Percentiles rank a stretch among this genome's conserved stretches.
These are phyloP conservation scores for Ophiocordyceps robertsii DNA, from an alignment of 2,329 filamentous ascomycete species.

Conservation along the genomic window DNA sequence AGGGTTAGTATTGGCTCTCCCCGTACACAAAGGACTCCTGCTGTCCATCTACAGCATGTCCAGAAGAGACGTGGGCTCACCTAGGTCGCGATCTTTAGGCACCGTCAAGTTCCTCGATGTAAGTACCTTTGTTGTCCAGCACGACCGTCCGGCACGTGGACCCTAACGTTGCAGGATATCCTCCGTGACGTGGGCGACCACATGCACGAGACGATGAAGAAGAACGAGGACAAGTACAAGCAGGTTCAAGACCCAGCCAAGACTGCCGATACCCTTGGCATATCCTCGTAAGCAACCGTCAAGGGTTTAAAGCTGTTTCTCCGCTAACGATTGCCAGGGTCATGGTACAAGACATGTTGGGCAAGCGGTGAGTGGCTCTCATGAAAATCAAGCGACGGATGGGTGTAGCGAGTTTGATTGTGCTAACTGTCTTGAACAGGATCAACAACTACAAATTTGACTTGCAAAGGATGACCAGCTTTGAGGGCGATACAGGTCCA, in stretches of 20 bases:
- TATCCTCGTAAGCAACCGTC: slow-evolving; percentile 33
- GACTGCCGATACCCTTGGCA: slow-evolving; percentile 79
- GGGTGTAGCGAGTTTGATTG: background rate
- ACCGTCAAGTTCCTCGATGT: slow-evolving; percentile 6
- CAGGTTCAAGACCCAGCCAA: slow-evolving; percentile 75
- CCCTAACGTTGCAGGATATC: slow-evolving; percentile 7
- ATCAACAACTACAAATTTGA: slow-evolving; percentile 61
- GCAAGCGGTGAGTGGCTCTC: slow-evolving; percentile 55
- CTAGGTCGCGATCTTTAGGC: background rate
- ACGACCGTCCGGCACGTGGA: too few relatives aligned
- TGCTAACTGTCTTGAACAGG: slow-evolving; percentile 16
- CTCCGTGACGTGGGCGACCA: slow-evolving; percentile 63
- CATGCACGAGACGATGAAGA: slow-evolving; percentile 96
- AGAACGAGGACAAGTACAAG: slow-evolving; percentile 79
- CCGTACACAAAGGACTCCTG: background rate
- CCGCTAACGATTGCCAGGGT: slow-evolving; percentile 38
- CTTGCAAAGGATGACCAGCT: slow-evolving; percentile 69
- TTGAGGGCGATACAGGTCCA: slow-evolving; percentile 74
- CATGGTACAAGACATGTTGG: slow-evolving; percentile 97
- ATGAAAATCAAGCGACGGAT: too few relatives aligned
- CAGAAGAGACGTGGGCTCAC: background rate
- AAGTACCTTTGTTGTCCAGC: background rate
- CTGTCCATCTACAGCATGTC: too few relatives aligned
- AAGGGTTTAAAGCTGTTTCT: background rate
- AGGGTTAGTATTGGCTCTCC: slow-evolving; percentile 44